Evolutionary conservation across 75 land plant genomes (phyloP), one percentile per base, ranked within the genome.

Genomic region (Pinus tabuliformis): DNA sequence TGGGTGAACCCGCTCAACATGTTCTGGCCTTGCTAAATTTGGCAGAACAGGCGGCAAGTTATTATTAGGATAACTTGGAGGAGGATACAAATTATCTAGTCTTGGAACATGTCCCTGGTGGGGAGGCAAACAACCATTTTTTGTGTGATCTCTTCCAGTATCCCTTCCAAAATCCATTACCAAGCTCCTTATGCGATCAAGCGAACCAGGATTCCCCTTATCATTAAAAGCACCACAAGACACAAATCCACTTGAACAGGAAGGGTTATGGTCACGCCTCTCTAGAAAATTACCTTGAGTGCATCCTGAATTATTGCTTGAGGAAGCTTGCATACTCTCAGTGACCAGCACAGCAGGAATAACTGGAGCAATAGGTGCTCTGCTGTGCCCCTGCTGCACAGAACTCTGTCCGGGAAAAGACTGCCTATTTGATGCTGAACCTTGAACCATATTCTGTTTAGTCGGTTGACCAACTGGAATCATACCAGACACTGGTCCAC

Each of bases 131-230:
- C 39, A 68, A 39, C 52, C 42, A 21, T 68, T 37, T 68, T 42
- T 0, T 42, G 49, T 9, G 49, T 68, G 72, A 30, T 42, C 72
- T 45, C n/a, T 42, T 42, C 72, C 72, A 42, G 54, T 68, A 45
- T 68, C 72, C 72, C 22, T 20, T n/a, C 72, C 72, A 68, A 68
- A 68, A 68, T 68, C 72, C 72, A 68, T 68, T 42, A 68, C 72
- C 72, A 68, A 68, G 22, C 42, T 68, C 54, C 72, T 68, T 68
- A 68, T 68, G 4, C 54, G 54, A 68, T 68, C 72, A 42, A 68
- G 54, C 12, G 54, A 49, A 49, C 54, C 54, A 49, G 54, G 54
- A 49, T 49, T 49, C 12, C 54, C 54, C 11, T 49, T 49, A 1
- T 49, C 54, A 49, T 49, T 49, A 49, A 49, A 49, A 49, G 54